phyloP scores from a whole-genome alignment of 1,139 yeast genomes.

The Candida frijolesensis region DNA sequence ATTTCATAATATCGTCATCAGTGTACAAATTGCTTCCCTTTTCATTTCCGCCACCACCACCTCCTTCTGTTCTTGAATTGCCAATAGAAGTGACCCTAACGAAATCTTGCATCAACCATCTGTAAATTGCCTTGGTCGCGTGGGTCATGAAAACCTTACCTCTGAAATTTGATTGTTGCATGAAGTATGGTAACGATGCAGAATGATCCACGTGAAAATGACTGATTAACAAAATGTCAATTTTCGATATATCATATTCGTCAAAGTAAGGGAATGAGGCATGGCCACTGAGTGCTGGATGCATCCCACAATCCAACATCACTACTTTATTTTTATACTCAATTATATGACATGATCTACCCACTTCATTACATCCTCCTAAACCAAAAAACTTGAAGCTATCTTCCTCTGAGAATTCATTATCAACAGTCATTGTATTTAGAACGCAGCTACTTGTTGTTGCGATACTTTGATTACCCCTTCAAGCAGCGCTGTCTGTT shows the following conservation, averaged over 20 bases:
- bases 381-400: slow-evolving; percentile 76
- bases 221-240: slow-evolving; percentile 83
- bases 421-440: slow-evolving; percentile 13
- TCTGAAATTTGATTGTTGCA: slow-evolving; percentile 92
- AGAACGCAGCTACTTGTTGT: background rate
- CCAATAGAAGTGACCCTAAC: slow-evolving; percentile 86
- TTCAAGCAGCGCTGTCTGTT: background rate
- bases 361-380: slow-evolving; percentile 99
- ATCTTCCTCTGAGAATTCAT: slow-evolving; percentile 30
- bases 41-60: slow-evolving; percentile 24
- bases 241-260: slow-evolving; percentile 85
- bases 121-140: slow-evolving; percentile 95
- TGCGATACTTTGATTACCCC: background rate
- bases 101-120: slow-evolving; percentile 93
- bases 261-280: slow-evolving; percentile 94
- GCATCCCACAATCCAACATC: slow-evolving; percentile 97
- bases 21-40: slow-evolving; percentile 63
- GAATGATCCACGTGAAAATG: slow-evolving; percentile 98
- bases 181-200: slow-evolving; percentile 94
- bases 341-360: slow-evolving; percentile 90
- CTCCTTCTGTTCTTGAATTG: slow-evolving; percentile 25
- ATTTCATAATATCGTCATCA: slow-evolving; percentile 84
- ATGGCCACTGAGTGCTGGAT: slow-evolving; percentile 90
- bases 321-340: slow-evolving; percentile 95
- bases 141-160: slow-evolving; percentile 99